Base-by-base conservation (phyloP, 495 filamentous ascomycete species). In the Saxophila tyrrhenica region DNA sequence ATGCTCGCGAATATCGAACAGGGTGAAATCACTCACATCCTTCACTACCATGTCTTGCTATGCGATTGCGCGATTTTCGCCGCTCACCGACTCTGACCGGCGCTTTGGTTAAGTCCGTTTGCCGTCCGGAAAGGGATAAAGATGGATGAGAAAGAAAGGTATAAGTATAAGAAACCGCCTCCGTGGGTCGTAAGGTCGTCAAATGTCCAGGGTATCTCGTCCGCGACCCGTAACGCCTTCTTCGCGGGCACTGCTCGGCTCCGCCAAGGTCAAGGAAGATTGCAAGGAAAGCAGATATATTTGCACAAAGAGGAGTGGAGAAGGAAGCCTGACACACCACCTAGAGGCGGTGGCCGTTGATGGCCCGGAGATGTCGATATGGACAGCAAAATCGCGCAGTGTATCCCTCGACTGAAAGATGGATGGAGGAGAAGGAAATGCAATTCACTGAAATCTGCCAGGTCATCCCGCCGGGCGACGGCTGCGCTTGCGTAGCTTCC, bases 261-360 rank as follows among this genome's bases (percentile, higher is more conserved):
- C 1, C 25, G 47, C 23, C 23, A 29, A 49, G 47, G 25, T 29
- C 8, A 24, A n/a, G 13, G 25, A 49, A 49, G n/a, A 49, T 49
- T 10, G 13, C 1, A 20, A 49, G 17, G 23, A 25, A 49, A 49
- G n/a, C 3, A 24, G 23, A 15, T 23, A 23, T 16, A 15, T 32
- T 10, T 49, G 39, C 10, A 17, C 13, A n/a, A 20, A 35, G 44
- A 41, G n/a, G 56, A 53, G 50, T 19, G 25, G 52, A 56, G 25
- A 52, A 8, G 7, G 41, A 38, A 52, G 32, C 57, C 35, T 51
- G 57, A 52, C 57, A 56, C 57, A 60, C 52, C 48, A 55, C 52
- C 51, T 46, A 20, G 35, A 51, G 57, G 57, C 52, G 49, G 52
- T 60, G 57, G 57, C 57, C 57, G 57, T 52, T 25, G 25, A 32